phyloP scores from a whole-genome alignment of 75 land plant genomes.

The Cupressus sempervirens region DNA sequence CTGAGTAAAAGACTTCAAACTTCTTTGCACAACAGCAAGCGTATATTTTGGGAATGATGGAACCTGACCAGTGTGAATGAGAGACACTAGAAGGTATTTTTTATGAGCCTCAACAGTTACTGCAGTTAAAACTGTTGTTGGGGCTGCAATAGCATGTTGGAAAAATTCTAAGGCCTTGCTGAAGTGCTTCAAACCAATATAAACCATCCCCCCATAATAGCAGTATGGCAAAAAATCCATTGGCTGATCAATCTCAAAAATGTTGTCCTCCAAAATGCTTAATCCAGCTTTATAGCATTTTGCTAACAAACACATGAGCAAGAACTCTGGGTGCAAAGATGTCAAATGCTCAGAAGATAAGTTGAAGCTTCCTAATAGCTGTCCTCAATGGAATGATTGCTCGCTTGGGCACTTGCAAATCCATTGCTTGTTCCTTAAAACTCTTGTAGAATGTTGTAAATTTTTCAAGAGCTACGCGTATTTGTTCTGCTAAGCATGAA shows the following conservation, averaged over 20 bases:
- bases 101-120: slow-evolving; percentile 95
- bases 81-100: slow-evolving; percentile 90
- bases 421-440: slow-evolving; percentile 76
- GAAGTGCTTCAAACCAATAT: slow-evolving; percentile 79
- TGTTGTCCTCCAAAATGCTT: slow-evolving; percentile 66
- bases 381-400: slow-evolving; percentile 77
- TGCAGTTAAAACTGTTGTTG: slow-evolving; percentile 69
- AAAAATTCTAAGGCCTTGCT: slow-evolving; percentile 86
- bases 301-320: slow-evolving; percentile 70
- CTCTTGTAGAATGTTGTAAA: slow-evolving; percentile 67
- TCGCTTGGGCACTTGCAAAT: slow-evolving; percentile 59
- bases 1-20: slow-evolving; percentile 73
- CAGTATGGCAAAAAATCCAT: slow-evolving; percentile 81
- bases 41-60: slow-evolving; percentile 89
- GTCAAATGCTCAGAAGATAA: slow-evolving; percentile 79
- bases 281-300: slow-evolving; percentile 83
- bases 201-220: slow-evolving; percentile 96
- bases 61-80: slow-evolving; percentile 86
- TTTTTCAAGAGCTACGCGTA: slow-evolving; percentile 77
- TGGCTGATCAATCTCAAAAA: slow-evolving; percentile 90
- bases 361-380: slow-evolving; percentile 79
- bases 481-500: slow-evolving; percentile 65
- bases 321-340: slow-evolving; percentile 81
- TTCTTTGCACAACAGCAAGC: slow-evolving; percentile 74
- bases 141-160: slow-evolving; percentile 93